Evolutionary conservation across 1,139 yeast genomes (phyloP).

Genomic region (Geotrichum aggregatum): DNA sequence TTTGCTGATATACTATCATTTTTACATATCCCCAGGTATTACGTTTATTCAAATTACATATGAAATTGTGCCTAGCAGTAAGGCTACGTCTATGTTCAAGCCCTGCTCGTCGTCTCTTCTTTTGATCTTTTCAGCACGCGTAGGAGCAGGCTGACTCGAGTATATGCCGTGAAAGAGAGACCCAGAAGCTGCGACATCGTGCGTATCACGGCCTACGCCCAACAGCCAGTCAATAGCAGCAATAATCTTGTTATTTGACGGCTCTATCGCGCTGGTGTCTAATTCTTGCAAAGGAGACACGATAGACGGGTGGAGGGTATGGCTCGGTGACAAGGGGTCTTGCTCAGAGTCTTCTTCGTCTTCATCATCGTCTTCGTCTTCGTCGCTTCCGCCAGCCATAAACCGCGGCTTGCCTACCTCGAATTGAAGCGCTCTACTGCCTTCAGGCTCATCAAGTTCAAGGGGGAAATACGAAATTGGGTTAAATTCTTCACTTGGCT

Average conservation of each 20-base stretch:
- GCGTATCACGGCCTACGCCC: constrained; percentile 26
- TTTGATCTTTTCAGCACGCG: constrained; percentile 5
- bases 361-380: background rate
- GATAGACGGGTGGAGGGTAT: background rate
- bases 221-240: constrained; percentile 32
- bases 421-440: background rate
- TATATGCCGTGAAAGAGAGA: background rate
- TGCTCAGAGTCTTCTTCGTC: background rate
- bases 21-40: background rate
- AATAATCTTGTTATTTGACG: constrained; percentile 26
- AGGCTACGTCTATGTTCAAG: constrained; percentile 19
- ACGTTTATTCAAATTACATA: background rate
- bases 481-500: constrained; percentile 15
- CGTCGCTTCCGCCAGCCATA: constrained; percentile 3
- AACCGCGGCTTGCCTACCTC: background rate
- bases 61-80: constrained; percentile 17
- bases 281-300: background rate
- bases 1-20: too few species aligned
- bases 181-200: background rate
- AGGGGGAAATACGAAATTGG: constrained; percentile 1
- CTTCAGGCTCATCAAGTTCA: background rate
- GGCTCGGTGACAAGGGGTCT: background rate
- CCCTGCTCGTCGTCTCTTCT: constrained; percentile 22
- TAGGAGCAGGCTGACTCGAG: background rate
- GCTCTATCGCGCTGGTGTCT: constrained; percentile 8